A percentile compares a stretch with the other conserved stretches of the same genome.
Evolutionary conservation across 1,284 basidiomycete species (phyloP).

Genomic region (Earliella scabrosa): DNA sequence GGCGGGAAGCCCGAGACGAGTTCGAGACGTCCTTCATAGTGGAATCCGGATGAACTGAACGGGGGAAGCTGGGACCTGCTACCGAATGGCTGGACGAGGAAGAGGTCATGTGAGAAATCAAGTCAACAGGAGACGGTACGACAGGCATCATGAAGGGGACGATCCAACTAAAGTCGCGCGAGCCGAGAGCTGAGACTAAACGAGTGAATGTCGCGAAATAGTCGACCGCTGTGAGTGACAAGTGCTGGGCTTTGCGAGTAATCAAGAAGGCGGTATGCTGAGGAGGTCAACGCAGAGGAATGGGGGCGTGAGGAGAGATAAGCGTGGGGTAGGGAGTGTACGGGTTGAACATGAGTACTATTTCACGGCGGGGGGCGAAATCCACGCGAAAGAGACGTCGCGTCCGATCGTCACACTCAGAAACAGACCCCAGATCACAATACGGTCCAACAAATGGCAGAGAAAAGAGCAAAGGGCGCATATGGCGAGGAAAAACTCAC

Average conservation of each 20-base stretch:
- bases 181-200: background rate
- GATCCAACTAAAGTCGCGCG: constrained; percentile 7
- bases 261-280: constrained; percentile 15
- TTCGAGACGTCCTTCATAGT: constrained; percentile 79
- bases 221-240: background rate
- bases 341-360: constrained; percentile 17
- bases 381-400: constrained; percentile 20
- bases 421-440: background rate
- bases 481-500: constrained; percentile 38
- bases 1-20: constrained; percentile 62
- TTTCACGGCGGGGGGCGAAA: constrained; percentile 22
- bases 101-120: constrained; percentile 30
- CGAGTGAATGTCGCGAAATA: background rate
- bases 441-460: background rate
- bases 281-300: background rate
- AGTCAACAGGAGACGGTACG: background rate
- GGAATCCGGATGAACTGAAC: constrained; percentile 38
- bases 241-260: background rate
- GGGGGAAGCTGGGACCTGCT: constrained; percentile 41
- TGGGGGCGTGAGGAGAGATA: background rate
- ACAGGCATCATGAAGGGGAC: constrained; percentile 17
- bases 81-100: constrained; percentile 47
- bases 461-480: constrained; percentile 6
- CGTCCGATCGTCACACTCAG: constrained; percentile 29
- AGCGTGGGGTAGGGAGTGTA: background rate